These are phyloP conservation scores for Claviceps capensis DNA, from an alignment of 2,329 filamentous ascomycete species.

Conservation along the genomic window DNA sequence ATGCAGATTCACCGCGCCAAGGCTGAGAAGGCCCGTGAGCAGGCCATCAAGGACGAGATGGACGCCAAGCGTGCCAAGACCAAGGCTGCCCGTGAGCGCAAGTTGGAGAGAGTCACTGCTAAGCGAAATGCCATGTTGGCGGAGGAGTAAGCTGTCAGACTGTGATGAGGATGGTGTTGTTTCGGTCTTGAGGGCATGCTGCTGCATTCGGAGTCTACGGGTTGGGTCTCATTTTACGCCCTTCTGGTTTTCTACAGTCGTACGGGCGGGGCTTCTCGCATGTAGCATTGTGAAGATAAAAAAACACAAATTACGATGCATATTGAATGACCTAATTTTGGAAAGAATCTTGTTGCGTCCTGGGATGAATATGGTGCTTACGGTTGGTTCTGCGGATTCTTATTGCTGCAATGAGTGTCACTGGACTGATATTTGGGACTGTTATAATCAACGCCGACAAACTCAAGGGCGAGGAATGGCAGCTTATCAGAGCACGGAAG, in stretches of 20 bases:
- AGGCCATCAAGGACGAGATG: slow-evolving; percentile 97
- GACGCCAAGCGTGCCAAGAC: slow-evolving; percentile 99
- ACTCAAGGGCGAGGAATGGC: too few species aligned
- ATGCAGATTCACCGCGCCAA: slow-evolving; percentile 97
- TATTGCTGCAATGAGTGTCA: too few species aligned
- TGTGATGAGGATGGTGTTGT: slow-evolving; percentile 20
- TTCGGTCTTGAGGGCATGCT: slow-evolving; percentile 39
- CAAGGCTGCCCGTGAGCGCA: slow-evolving; percentile 99
- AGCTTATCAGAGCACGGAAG: too few species aligned
- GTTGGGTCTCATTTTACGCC: slow-evolving; percentile 38
- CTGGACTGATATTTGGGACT: too few species aligned
- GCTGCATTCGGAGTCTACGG: slow-evolving; percentile 48
- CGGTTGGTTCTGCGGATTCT: too few species aligned
- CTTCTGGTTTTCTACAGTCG: slow-evolving; percentile 33
- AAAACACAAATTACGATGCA: slow-evolving; percentile 38
- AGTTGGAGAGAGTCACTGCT: slow-evolving; percentile 76
- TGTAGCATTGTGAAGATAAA: slow-evolving; percentile 36
- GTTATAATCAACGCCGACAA: too few species aligned
- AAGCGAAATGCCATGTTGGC: slow-evolving; percentile 81
- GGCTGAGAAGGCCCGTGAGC: slow-evolving; percentile 97
- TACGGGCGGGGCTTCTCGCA: slow-evolving; percentile 38
- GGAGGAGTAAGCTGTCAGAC: slow-evolving; percentile 43
- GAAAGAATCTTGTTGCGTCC: background rate
- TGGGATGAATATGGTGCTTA: too few species aligned
- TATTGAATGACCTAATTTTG: background rate